phyloP scores from a whole-genome alignment of 169 alveolate genomes.

The Plasmodium blacklocki region DNA sequence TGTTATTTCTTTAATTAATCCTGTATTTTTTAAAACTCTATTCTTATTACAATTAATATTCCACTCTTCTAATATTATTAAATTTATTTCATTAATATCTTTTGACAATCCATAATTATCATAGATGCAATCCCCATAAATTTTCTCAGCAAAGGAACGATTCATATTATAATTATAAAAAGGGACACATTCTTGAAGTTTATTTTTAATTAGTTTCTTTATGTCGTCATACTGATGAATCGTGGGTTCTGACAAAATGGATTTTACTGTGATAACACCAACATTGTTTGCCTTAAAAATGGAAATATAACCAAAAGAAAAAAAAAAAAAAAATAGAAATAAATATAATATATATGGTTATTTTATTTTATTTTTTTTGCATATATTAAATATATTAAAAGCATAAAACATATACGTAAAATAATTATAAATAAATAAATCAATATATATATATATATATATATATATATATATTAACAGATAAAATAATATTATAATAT shows the following conservation, averaged over 20 bases:
- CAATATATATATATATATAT: slow-evolving; percentile 66
- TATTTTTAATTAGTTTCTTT: slow-evolving; percentile 71
- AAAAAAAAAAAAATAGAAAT: background rate
- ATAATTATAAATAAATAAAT: background rate
- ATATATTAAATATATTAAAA: slow-evolving; percentile 37
- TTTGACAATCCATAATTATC: slow-evolving; percentile 80
- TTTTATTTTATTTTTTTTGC: too few relatives aligned
- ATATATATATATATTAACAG: slow-evolving; percentile 48
- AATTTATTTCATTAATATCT: slow-evolving; percentile 73
- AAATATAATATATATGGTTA: background rate
- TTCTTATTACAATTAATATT: slow-evolving; percentile 75
- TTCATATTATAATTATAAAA: slow-evolving; percentile 74
- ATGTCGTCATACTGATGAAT: slow-evolving; percentile 78
- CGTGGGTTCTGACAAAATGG: slow-evolving; percentile 63
- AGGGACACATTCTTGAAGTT: slow-evolving; percentile 47
- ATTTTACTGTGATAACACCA: slow-evolving; percentile 45
- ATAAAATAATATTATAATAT: background rate
- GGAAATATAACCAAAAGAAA: background rate
- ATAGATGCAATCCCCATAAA: slow-evolving; percentile 85
- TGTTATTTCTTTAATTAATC: slow-evolving; percentile 52
- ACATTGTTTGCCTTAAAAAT: slow-evolving; percentile 28
- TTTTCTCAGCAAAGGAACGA: slow-evolving; percentile 81
- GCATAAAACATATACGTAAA: too few relatives aligned
- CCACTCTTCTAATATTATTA: slow-evolving; percentile 75
- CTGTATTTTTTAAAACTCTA: slow-evolving; percentile 45